A percentile compares a stretch with the other conserved stretches of the same genome.
Evolutionary conservation across 2,329 filamentous ascomycete species (phyloP).

Genomic region (Hymenoscyphus repandus): DNA sequence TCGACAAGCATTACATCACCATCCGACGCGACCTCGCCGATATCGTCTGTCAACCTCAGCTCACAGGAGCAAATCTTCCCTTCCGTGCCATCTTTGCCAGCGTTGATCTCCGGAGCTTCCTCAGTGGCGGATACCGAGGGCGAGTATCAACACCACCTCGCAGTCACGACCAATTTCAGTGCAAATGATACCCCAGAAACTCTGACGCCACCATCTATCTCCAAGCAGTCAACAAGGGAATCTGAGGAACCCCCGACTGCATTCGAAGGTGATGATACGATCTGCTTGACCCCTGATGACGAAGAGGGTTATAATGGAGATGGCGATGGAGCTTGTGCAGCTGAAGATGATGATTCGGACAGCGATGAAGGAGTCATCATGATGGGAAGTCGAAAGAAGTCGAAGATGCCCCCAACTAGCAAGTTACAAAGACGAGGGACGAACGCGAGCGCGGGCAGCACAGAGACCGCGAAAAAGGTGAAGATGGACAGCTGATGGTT

Average conservation of each 20-base stretch:
- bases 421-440: constrained; percentile 46
- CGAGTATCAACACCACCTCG: constrained; percentile 49
- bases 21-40: constrained; percentile 25
- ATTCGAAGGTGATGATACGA: constrained; percentile 9
- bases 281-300: constrained; percentile 16
- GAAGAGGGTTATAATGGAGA: constrained; percentile 29
- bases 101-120: constrained; percentile 57
- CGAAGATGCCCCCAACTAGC: constrained; percentile 33
- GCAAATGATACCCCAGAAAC: constrained; percentile 25
- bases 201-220: constrained; percentile 25
- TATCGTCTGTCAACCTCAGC: constrained; percentile 42
- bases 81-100: constrained; percentile 59
- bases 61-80: constrained; percentile 40
- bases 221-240: constrained; percentile 19
- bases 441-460: constrained; percentile 55
- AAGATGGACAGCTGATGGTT: constrained; percentile 21
- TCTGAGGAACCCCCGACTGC: neutral
- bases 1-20: constrained; percentile 25
- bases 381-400: constrained; percentile 31
- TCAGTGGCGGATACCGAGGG: constrained; percentile 59
- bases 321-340: constrained; percentile 22
- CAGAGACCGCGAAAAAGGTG: constrained; percentile 57
- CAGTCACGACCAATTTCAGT: constrained; percentile 32
- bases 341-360: constrained; percentile 28
- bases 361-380: constrained; percentile 31